Evolutionary conservation across 2,329 filamentous ascomycete species (phyloP), one percentile per base, ranked within the genome.

Genomic region (Blumeriella jaapii): DNA sequence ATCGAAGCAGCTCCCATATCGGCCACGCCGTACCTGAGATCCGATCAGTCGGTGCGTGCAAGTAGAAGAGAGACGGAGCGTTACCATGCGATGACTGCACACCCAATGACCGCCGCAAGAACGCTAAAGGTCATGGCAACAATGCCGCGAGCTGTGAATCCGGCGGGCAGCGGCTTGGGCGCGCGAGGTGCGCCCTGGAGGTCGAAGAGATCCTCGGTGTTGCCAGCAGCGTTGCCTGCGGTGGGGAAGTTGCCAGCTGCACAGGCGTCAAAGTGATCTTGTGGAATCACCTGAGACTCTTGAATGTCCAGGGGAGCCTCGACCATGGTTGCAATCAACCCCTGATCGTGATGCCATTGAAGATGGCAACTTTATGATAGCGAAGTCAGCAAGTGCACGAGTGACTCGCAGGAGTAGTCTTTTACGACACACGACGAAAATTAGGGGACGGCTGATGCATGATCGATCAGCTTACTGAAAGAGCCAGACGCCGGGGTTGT

Each of bases 171-270:
- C 23, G 50, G 52, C 1, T 38, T 36, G 0, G 47, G 50, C 16
- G 49, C 40, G 18, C 26, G 29, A 33, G 39, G 50, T 2, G 42
- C 59, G 68, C 78, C 78, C 0, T 55, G 59, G 2, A 85, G 59
- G 43, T 91, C 71, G 0, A 82, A 59, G 6, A 73, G 59, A 46
- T 89, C 59, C 0, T 58, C 55, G 0, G 71, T 76, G 50, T 86
- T 85, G 0, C 67, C 84, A 0, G 82, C 84, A 0, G 83, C 84
- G 49, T 91, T 91, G 3, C 84, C 84, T 3, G 52, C 50, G 0
- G 61, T 68, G 1, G 71, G 64, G 0, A 73, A 56, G 5, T 61
- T 59, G 0, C 55, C 62, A 0, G 63, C 68, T 4, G 59, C 59
- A 53, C 82, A 89, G 3, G 60, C 69, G 5, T 70, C 68, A 26